Conservation (phyloP, 352 stramenopile genomes). For the Phytophthora pistaciae region DNA sequence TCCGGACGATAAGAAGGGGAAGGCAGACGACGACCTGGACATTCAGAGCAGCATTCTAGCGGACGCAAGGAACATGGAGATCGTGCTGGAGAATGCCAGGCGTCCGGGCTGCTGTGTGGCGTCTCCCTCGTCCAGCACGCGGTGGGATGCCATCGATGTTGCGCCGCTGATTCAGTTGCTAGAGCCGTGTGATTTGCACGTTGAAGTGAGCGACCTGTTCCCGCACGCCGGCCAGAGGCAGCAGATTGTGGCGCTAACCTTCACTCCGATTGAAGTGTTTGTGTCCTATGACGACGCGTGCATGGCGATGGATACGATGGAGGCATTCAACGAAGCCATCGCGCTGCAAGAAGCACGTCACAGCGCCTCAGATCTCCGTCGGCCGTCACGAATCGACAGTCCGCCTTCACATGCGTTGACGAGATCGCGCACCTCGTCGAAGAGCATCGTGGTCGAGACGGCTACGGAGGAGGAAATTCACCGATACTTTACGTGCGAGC, state of each 20-base stretch:
- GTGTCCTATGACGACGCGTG: conserved; percentile 82
- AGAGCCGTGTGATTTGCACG: conserved; percentile 75
- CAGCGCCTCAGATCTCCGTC: conserved; percentile 5
- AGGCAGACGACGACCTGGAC: conserved; percentile 50
- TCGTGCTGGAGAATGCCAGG: conserved; percentile 70
- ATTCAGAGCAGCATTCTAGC: conserved; percentile 77
- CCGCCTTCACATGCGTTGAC: conserved; percentile 6
- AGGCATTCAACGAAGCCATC: conserved; percentile 45
- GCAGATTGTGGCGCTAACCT: conserved; percentile 75
- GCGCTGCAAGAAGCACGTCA: conserved; percentile 27
- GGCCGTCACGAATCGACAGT: conserved; percentile 10
- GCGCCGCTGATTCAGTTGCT: conserved; percentile 75
- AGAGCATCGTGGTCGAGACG: conserved; percentile 15
- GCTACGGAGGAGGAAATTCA: conserved; percentile 56
- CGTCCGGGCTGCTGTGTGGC: conserved; percentile 70
- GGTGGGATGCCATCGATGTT: conserved; percentile 40
- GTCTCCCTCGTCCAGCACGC: conserved; percentile 30
- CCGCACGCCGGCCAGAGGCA: conserved; percentile 72
- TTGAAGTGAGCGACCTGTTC: conserved; percentile 77
- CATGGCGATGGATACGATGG: conserved; percentile 61
- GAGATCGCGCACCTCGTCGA: conserved; percentile 34
- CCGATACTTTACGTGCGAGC: conserved; percentile 81
- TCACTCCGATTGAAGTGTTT: conserved; percentile 85
- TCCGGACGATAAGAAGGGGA: conserved; percentile 22
- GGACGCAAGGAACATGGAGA: conserved; percentile 70